Evolutionary conservation across 768 basidiomycete genomes (phyloP), one percentile per base, ranked within the genome.

Genomic region (Rhizopogon roseolus): DNA sequence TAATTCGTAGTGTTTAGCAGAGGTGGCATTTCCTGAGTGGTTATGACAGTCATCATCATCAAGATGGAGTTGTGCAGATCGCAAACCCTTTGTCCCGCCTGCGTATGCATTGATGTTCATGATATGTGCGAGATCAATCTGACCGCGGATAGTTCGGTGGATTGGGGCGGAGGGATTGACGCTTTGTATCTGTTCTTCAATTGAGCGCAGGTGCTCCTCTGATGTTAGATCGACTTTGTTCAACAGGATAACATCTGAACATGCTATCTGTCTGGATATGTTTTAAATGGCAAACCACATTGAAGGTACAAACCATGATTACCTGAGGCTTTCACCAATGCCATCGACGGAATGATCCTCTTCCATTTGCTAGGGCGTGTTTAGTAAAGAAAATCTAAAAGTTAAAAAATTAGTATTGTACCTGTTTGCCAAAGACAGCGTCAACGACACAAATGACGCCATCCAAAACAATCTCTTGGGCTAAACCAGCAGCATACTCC

Each of bases 401-500:
- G n/a, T 42, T n/a, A 36, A 37, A 10, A 17, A 28, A 28, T 22
- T 27, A 9, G 10, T 13, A 5, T 29, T 53, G 51, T 62, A 84
- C 84, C 71, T 81, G 71, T 41, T 71, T 64, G 0, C 91, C 90
- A 69, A 93, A 96, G 16, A 88, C 80, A 5, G 88, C 90, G 63
- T 97, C 95, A 0, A 97, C 89, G 11, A 98, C 89, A 57, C 92
- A 94, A 7, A 97, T 83, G 0, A 98, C 92, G 8, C 93, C 92
- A 63, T 98, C 96, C 1, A 92, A 75, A 8, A 77, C 69, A 53
- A 92, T 91, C 59, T 90, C 84, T 39, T 72, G 78, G 2, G 85
- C 84, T 0, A 88, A 74, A 0, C 87, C 88, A 19, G 64, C 74
- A 0, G 88, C 77, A 60, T 80, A 92, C 60, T 92, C 90, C 62